These are phyloP conservation scores for Solanum piurae DNA, from an alignment of 257 asterid species.

Conservation along the genomic window DNA sequence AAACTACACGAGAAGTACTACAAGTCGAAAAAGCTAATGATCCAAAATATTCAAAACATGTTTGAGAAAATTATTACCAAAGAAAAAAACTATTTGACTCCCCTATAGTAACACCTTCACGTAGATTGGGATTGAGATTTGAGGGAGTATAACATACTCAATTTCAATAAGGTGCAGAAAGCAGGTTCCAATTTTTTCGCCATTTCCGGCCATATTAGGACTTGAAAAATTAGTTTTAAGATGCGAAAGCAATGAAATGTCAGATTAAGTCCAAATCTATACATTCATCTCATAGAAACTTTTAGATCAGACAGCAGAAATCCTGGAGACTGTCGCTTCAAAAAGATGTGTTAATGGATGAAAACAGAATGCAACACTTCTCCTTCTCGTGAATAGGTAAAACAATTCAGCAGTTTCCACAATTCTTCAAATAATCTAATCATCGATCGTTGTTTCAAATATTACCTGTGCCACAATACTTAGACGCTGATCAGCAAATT, in stretches of 20 bases:
- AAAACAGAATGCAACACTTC: not conserved
- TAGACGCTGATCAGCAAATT: not conserved
- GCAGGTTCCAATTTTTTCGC: not conserved
- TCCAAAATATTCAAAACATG: not conserved
- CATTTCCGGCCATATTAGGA: not conserved
- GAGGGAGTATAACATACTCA: not conserved
- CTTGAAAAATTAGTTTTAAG: not conserved
- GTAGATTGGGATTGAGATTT: not conserved
- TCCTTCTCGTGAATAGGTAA: not conserved
- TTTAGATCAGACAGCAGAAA: not conserved
- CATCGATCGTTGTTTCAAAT: not conserved
- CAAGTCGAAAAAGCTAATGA: not conserved
- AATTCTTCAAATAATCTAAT: not conserved
- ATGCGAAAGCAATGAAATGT: not conserved
- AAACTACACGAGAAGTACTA: not conserved
- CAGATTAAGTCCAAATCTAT: not conserved
- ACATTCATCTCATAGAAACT: not conserved
- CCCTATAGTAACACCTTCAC: not conserved
- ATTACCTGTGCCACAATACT: constrained; percentile 13
- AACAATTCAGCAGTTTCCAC: not conserved
- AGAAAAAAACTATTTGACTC: not conserved
- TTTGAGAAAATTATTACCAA: not conserved
- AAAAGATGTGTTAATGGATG: not conserved
- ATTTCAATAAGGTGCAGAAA: not conserved
- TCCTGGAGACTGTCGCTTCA: not conserved